phyloP scores from a whole-genome alignment of 352 stramenopile genomes.

The Globisporangium paddicum region DNA sequence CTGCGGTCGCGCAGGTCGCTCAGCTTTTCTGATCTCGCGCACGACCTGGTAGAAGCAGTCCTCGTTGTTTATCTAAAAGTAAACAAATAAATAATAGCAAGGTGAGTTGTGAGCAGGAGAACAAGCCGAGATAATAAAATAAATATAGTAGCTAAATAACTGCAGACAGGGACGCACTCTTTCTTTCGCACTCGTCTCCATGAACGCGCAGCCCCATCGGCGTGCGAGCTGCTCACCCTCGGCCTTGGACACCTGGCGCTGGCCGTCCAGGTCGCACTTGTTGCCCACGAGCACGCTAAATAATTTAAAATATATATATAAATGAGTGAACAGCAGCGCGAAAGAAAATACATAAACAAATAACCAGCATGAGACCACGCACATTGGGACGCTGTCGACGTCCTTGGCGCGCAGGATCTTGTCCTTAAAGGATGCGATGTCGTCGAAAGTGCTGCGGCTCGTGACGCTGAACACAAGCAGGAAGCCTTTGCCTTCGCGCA shows the following conservation, averaged over 20 bases:
- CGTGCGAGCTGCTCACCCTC: slow-evolving; percentile 66
- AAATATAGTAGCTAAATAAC: no score
- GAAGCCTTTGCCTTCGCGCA: slow-evolving; percentile 91
- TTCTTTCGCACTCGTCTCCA: slow-evolving; percentile 87
- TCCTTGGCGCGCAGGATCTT: slow-evolving; percentile 89
- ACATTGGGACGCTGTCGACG: slow-evolving; percentile 82
- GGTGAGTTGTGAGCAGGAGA: no score
- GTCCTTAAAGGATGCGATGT: slow-evolving; percentile 87
- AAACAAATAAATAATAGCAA: slow-evolving; percentile 5
- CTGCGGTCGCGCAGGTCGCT: slow-evolving; percentile 50
- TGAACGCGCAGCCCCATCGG: slow-evolving; percentile 81
- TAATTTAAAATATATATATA: no score
- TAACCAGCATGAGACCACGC: no score
- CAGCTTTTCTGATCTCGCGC: slow-evolving; percentile 79
- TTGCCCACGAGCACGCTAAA: slow-evolving; percentile 85
- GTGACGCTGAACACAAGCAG: slow-evolving; percentile 88
- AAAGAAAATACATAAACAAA: no score
- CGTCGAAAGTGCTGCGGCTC: slow-evolving; percentile 88
- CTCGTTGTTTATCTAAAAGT: slow-evolving; percentile 77
- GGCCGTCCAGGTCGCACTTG: slow-evolving; percentile 80
- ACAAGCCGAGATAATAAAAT: no score
- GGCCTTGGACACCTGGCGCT: slow-evolving; percentile 61
- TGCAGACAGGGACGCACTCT: slow-evolving; percentile 62
- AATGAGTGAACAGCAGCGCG: no score
- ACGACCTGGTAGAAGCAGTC: slow-evolving; percentile 90